Evolutionary conservation across 306 rosid species (phyloP).

Genomic region (Gastrolobium bilobum): DNA sequence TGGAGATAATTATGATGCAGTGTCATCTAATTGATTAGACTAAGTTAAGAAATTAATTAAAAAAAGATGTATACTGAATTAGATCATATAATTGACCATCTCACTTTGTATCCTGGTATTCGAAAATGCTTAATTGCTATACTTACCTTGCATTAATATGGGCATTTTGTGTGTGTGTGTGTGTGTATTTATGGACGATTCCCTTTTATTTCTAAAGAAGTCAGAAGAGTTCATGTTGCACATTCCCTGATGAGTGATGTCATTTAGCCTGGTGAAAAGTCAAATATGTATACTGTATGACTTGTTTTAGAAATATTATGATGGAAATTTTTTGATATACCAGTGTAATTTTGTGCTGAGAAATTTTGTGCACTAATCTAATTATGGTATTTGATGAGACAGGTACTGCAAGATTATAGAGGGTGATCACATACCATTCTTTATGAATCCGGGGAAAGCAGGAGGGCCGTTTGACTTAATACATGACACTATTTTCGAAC

Average conservation of each 20-base stretch:
- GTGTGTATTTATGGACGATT: background rate
- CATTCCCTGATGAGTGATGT: too few species aligned
- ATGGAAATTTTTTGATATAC: background rate
- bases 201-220: background rate
- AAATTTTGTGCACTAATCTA: background rate
- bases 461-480: constrained; percentile 74
- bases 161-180: background rate
- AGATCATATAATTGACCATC: too few species aligned
- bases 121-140: background rate
- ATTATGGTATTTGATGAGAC: constrained; percentile 28
- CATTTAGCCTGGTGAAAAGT: background rate
- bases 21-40: background rate
- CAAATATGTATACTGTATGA: background rate
- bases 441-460: constrained; percentile 74
- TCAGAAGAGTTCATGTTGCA: background rate
- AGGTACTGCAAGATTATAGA: constrained; percentile 88
- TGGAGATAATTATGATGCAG: background rate
- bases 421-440: constrained; percentile 75
- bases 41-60: too few species aligned
- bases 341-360: background rate
- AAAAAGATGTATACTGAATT: too few species aligned
- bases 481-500: constrained; percentile 72
- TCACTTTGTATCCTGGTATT: background rate
- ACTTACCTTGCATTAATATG: background rate
- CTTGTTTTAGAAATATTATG: background rate